Evolutionary conservation across 2,329 filamentous ascomycete species (phyloP).

Genomic region (Talaromyces sp.): DNA sequence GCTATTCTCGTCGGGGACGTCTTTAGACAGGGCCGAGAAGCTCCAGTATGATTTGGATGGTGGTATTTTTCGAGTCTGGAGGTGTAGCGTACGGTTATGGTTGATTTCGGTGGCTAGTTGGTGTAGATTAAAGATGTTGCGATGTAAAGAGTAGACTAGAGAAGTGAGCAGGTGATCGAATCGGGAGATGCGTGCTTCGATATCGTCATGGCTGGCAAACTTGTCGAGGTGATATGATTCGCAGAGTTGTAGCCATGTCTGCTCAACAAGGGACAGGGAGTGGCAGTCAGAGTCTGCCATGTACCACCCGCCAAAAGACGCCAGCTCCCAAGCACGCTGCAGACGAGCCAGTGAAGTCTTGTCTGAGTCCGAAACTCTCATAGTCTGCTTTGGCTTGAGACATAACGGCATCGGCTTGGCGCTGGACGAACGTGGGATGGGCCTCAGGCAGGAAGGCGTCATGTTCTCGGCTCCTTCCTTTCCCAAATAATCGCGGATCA

Average conservation of each 20-base stretch:
- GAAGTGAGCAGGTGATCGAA: slow-evolving; percentile 5
- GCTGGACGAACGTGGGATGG: slow-evolving; percentile 10
- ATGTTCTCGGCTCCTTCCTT: neutral
- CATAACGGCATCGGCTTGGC: slow-evolving; percentile 8
- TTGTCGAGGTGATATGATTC: neutral
- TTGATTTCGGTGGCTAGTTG: slow-evolving; percentile 12
- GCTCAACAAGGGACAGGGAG: slow-evolving; percentile 1
- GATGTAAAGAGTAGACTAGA: neutral
- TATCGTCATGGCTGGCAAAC: neutral
- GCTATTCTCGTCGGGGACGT: slow-evolving; percentile 7
- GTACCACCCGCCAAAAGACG: neutral
- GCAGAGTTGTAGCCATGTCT: neutral
- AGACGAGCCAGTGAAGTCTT: slow-evolving; percentile 6
- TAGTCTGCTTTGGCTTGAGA: slow-evolving; percentile 5
- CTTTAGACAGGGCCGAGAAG: slow-evolving; percentile 28
- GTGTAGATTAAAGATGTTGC: neutral
- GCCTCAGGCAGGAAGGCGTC: neutral
- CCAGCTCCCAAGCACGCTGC: neutral
- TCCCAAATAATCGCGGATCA: neutral
- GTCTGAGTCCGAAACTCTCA: slow-evolving; percentile 5
- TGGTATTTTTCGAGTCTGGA: slow-evolving; percentile 24
- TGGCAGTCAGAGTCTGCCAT: slow-evolving; percentile 5
- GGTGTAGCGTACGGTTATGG: slow-evolving; percentile 20
- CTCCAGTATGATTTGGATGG: slow-evolving; percentile 41
- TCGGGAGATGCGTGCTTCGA: neutral